Conservation (phyloP, 176 grass and related monocot genomes). For the Juncus effusus region DNA sequence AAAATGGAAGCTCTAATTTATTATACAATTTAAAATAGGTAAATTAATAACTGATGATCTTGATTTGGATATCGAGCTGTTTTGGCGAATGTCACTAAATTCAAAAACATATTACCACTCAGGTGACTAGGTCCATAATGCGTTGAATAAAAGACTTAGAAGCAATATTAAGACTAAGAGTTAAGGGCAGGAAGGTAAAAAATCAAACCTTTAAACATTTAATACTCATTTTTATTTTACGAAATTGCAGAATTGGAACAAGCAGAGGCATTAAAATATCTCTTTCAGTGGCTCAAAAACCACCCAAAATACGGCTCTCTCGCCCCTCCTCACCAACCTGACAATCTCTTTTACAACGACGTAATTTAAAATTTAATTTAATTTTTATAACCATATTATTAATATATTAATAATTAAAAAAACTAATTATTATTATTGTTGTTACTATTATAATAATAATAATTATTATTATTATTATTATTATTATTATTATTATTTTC, state of each 20-base stretch:
- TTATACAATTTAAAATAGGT: constrained; percentile 13
- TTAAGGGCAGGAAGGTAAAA: constrained; percentile 7
- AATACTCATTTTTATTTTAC: constrained; percentile 8
- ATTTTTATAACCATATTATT: too few species aligned
- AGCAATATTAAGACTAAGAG: background rate
- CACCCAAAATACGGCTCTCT: constrained; percentile 93
- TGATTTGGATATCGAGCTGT: constrained; percentile 27
- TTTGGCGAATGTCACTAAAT: constrained; percentile 19
- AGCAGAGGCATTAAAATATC: constrained; percentile 84
- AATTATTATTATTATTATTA: background rate
- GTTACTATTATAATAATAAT: background rate
- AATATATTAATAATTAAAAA: too few species aligned
- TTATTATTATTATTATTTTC: too few species aligned
- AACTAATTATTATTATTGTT: too few species aligned
- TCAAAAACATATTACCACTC: constrained; percentile 18
- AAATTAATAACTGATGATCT: constrained; percentile 18
- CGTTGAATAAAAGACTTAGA: constrained; percentile 2
- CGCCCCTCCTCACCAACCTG: constrained; percentile 46
- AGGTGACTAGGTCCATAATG: constrained; percentile 18
- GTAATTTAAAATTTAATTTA: constrained; percentile 40
- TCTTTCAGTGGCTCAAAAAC: constrained; percentile 91
- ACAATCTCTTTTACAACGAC: constrained; percentile 81
- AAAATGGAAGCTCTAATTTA: background rate
- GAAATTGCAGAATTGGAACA: constrained; percentile 87
- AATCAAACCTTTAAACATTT: background rate